These are phyloP conservation scores for Mycena olivaceomarginata DNA, from an alignment of 768 basidiomycete genomes.

Conservation along the genomic window DNA sequence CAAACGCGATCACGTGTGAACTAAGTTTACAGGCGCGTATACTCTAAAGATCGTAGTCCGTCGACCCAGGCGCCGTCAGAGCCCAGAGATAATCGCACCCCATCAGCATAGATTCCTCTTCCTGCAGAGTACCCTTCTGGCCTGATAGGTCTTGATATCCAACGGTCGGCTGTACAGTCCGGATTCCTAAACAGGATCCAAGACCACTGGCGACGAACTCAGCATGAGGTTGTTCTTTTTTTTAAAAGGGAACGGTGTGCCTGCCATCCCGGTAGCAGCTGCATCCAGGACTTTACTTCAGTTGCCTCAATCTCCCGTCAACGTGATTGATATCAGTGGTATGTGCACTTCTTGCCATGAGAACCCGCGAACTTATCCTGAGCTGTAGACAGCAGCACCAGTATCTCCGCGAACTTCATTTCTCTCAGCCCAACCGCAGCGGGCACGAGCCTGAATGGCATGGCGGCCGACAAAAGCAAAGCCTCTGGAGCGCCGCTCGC, in stretches of 20 bases:
- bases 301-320: background rate
- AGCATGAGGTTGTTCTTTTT: slow-evolving; percentile 25
- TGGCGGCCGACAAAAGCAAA: background rate
- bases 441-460: background rate
- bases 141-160: slow-evolving; percentile 34
- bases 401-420: slow-evolving; percentile 16
- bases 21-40: slow-evolving; percentile 3
- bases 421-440: slow-evolving; percentile 23
- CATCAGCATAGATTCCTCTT: slow-evolving; percentile 41
- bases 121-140: slow-evolving; percentile 31
- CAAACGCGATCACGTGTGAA: slow-evolving; percentile 26
- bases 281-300: background rate
- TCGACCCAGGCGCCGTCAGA: slow-evolving; percentile 47
- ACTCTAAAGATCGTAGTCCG: slow-evolving; percentile 25
- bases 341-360: background rate
- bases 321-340: slow-evolving; percentile 48
- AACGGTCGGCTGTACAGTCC: slow-evolving; percentile 33
- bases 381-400: slow-evolving; percentile 35
- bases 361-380: background rate
- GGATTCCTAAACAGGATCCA: slow-evolving; percentile 47
- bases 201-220: slow-evolving; percentile 42
- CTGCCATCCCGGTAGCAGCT: slow-evolving; percentile 17
- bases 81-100: slow-evolving; percentile 44
- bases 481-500: slow-evolving; percentile 4
- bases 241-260: background rate